Base-by-base conservation (phyloP, 1,284 basidiomycete genomes). In the Vanrija pseudolonga region DNA sequence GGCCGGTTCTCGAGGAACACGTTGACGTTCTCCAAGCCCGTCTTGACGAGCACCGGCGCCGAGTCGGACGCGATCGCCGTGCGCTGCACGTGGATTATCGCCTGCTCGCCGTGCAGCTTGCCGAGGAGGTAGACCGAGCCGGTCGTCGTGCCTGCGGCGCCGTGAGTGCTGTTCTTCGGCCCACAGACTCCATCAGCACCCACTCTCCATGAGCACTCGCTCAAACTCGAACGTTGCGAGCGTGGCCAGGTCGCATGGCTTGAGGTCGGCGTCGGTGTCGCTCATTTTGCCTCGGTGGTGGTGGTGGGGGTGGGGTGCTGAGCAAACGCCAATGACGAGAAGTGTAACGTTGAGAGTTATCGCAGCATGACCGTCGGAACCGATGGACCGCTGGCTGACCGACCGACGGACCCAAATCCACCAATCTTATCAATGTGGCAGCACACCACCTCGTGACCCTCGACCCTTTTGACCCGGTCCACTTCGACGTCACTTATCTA, bases 81-180 rank as follows among this genome's bases (percentile, higher is more conserved):
- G 63, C 83, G 82, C 63, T 85, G 83, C 32, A 87, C 68, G 37
- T 84, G 82, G 15, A 88, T 62, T 50, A 88, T 85, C 0, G 84
- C 81, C 2, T 76, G 76, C 14, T 69, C 55, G 17, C 62, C 53
- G 5, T 64, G 66, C 2, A 80, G 69, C 2, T 63, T 78, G 14
- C 81, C 80, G 0, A 81, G 77, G 15, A 82, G 68, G 58, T 72
- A 80, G 43, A 81, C 69, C 2, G 79, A 78, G 17, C 81, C 78
- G 5, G 78, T 76, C 11, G 76, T 57, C 0, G 83, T 80, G 73
- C 86, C 86, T 84, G 59, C 6, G 18, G 41, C 45, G 19, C 14
- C 50, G 56, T 53, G 17, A 28, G 49, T 41, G 39, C n/a, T 40
- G n/a, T 6, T 17, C 4, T n/a, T 2, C 15, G 9, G 8, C 28